phyloP scores from a whole-genome alignment of 2,329 filamentous ascomycete species.

The Pseudogymnoascus destructans region DNA sequence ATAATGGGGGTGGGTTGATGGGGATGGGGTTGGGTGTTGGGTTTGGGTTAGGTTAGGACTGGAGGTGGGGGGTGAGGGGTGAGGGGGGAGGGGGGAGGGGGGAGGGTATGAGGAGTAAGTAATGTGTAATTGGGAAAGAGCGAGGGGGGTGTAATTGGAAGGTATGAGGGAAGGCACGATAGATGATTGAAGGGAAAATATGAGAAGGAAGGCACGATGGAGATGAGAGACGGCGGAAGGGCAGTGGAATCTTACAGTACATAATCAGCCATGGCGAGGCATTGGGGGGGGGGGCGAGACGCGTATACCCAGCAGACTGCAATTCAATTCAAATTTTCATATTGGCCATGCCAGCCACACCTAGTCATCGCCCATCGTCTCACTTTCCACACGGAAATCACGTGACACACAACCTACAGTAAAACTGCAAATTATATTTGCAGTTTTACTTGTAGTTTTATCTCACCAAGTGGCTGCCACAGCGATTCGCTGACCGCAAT shows the following conservation, averaged over 20 bases:
- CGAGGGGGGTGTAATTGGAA: no score
- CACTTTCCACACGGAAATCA: not conserved
- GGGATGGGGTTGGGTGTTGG: slow-evolving; percentile 19
- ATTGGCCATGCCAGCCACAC: not conserved
- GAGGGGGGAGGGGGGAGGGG: not conserved
- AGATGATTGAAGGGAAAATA: not conserved
- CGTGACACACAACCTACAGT: not conserved
- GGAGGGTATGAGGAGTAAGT: not conserved
- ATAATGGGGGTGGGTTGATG: slow-evolving; percentile 21
- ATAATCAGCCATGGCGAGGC: not conserved
- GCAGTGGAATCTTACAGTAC: not conserved
- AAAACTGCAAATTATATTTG: not conserved
- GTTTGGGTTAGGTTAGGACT: not conserved
- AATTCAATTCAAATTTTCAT: slow-evolving; percentile 3
- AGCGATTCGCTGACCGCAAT: not conserved
- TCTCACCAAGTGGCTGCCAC: not conserved
- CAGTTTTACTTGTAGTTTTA: not conserved
- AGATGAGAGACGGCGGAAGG: not conserved
- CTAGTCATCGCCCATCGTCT: not conserved
- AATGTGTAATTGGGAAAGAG: not conserved
- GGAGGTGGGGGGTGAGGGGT: not conserved
- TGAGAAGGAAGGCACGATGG: not conserved
- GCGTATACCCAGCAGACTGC: slow-evolving; percentile 3
- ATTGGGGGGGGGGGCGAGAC: not conserved
- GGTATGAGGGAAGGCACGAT: not conserved